Conservation (phyloP, 495 filamentous ascomycete genomes). For the Lichenothelia convexa region DNA sequence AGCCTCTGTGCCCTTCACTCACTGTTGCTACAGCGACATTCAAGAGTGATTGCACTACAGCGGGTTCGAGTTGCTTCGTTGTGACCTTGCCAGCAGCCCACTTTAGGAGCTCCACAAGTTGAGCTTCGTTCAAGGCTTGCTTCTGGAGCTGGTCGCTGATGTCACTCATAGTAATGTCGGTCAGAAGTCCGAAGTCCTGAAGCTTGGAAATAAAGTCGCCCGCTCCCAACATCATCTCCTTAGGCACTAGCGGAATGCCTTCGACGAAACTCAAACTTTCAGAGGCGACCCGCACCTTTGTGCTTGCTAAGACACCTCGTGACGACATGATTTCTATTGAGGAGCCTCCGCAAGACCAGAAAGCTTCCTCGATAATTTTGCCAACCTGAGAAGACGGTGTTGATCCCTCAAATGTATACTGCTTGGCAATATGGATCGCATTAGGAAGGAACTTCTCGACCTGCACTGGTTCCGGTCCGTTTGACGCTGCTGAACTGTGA, state of each 20-base stretch:
- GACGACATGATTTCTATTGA: slow-evolving; percentile 79
- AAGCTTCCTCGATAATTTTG: slow-evolving; percentile 73
- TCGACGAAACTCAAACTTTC: slow-evolving; percentile 78
- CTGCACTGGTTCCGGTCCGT: too few relatives aligned
- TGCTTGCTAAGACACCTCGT: slow-evolving; percentile 60
- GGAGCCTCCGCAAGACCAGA: slow-evolving; percentile 74
- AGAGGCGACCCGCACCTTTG: slow-evolving; percentile 58
- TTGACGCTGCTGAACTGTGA: not conserved
- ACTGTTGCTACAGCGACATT: slow-evolving; percentile 66
- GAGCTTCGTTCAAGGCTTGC: slow-evolving; percentile 53
- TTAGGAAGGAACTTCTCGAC: slow-evolving; percentile 42
- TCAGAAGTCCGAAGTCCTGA: slow-evolving; percentile 60
- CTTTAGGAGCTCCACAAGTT: slow-evolving; percentile 61
- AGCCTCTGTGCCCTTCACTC: slow-evolving; percentile 35
- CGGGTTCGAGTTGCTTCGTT: slow-evolving; percentile 44
- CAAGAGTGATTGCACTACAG: slow-evolving; percentile 45
- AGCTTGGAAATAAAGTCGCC: slow-evolving; percentile 58
- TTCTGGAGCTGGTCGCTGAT: slow-evolving; percentile 61
- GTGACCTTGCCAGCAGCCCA: slow-evolving; percentile 58
- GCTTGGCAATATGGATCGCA: slow-evolving; percentile 58
- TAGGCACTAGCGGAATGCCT: slow-evolving; percentile 71
- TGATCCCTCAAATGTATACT: slow-evolving; percentile 73
- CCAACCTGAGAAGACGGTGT: slow-evolving; percentile 70
- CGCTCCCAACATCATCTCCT: slow-evolving; percentile 44
- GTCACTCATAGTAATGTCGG: slow-evolving; percentile 69